These are phyloP conservation scores for Balamuthia mandrillaris DNA, from an alignment of 208 protist species.

Conservation along the genomic window DNA sequence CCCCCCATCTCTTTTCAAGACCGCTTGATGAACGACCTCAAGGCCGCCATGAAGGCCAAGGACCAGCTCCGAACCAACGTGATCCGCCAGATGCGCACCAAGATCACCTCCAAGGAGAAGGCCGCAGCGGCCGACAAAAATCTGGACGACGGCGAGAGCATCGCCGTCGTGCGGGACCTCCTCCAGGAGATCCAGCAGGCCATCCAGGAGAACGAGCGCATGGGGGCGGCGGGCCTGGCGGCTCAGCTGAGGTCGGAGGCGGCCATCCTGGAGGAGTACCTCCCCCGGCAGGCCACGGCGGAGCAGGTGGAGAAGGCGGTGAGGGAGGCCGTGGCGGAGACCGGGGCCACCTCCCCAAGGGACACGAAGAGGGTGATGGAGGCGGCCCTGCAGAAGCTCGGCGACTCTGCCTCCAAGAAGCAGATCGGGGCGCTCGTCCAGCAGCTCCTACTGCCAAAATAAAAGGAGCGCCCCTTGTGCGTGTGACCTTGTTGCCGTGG, in stretches of 20 bases:
- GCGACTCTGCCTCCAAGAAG: no score
- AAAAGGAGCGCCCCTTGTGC: no score
- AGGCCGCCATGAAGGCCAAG: background rate
- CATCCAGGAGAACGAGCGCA: background rate
- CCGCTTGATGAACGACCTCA: background rate
- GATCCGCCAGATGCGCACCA: constrained; percentile 15
- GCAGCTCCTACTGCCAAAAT: no score
- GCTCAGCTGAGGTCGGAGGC: background rate
- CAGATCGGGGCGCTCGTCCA: no score
- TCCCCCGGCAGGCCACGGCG: background rate
- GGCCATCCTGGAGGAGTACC: background rate
- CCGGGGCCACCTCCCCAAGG: background rate
- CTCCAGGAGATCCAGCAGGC: background rate
- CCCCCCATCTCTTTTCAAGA: no score
- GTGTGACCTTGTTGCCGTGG: no score
- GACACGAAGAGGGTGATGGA: constrained; percentile 25
- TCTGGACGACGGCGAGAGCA: background rate
- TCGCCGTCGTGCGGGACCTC: background rate
- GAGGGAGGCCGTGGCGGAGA: background rate
- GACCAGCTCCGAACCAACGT: background rate
- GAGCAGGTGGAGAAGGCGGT: background rate
- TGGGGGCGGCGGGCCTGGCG: background rate
- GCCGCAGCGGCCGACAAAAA: background rate
- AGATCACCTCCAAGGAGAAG: constrained; percentile 28
- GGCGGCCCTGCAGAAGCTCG: no score